Conservation (phyloP, 805 yeast species). For the Ogataea chonburiensis region DNA sequence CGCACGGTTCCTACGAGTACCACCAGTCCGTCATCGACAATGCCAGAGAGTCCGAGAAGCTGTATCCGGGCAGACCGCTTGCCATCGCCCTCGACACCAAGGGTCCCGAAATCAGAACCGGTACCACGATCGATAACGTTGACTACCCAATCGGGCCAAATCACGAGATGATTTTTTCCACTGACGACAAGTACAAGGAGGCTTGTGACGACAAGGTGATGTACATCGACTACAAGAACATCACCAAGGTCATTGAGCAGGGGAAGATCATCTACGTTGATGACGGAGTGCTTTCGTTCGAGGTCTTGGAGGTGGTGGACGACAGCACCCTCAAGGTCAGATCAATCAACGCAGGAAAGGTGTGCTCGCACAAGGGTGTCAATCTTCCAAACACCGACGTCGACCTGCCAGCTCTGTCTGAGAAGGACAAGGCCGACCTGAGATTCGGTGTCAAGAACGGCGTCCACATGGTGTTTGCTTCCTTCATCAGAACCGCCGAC, state of each 20-base stretch:
- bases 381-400: constrained; percentile 99
- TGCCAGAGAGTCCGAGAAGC: constrained; percentile 88
- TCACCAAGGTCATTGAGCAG: constrained; percentile 83
- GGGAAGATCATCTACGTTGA: constrained; percentile 94
- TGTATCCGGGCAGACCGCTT: constrained; percentile 92
- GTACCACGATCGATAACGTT: constrained; percentile 75
- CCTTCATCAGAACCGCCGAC: constrained; percentile 92
- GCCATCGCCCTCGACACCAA: constrained; percentile 98
- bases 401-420: constrained; percentile 96
- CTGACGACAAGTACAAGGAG: constrained; percentile 76
- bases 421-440: constrained; percentile 92
- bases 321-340: constrained; percentile 78
- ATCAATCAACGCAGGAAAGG: constrained; percentile 92
- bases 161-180: constrained; percentile 91
- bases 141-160: constrained; percentile 83
- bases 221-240: constrained; percentile 94
- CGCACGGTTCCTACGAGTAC: constrained; percentile 97
- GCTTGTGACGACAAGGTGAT: constrained; percentile 75
- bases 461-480: constrained; percentile 98
- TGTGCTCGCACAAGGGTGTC: constrained; percentile 98
- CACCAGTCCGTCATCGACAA: constrained; percentile 96
- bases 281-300: constrained; percentile 96
- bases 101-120: constrained; percentile 99
- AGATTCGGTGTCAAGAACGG: constrained; percentile 94
- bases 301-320: constrained; percentile 82